These are phyloP conservation scores for Populus hybrid DNA, from an alignment of 441 rosid species.

Conservation along the genomic window DNA sequence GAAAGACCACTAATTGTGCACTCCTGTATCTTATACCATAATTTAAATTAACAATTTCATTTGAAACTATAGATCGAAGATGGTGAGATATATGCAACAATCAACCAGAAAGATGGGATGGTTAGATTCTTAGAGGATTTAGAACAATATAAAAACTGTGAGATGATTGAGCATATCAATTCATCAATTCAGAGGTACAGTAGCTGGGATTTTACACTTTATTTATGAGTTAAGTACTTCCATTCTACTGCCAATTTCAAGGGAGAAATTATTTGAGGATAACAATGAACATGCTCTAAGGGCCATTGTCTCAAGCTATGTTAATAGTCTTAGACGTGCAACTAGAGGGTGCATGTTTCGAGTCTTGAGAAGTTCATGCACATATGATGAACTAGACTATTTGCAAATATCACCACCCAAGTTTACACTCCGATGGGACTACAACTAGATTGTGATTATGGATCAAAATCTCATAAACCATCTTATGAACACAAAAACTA, in stretches of 20 bases:
- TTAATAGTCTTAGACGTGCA: neutral
- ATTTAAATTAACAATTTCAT: constrained; percentile 1
- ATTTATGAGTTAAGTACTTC: neutral
- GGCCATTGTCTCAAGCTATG: neutral
- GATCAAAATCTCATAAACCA: too few relatives aligned
- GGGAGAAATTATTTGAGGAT: neutral
- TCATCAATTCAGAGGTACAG: constrained; percentile 84
- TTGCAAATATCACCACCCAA: constrained; percentile 29
- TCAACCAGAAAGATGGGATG: constrained; percentile 98
- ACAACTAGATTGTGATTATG: too few relatives aligned
- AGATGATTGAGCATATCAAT: constrained; percentile 82
- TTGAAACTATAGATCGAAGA: constrained; percentile 62
- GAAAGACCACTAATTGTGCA: neutral
- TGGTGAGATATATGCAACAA: constrained; percentile 95
- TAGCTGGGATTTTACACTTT: neutral
- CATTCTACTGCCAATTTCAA: neutral
- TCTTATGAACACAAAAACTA: too few relatives aligned
- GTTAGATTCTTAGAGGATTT: constrained; percentile 96
- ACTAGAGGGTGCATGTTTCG: neutral
- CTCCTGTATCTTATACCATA: neutral
- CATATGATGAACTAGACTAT: neutral
- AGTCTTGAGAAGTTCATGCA: neutral
- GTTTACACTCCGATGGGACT: too few relatives aligned
- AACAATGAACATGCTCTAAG: neutral
- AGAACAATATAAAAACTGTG: constrained; percentile 87